Base-by-base conservation (phyloP, 1,139 yeast genomes). In the Saccharomyces hybrid region DNA sequence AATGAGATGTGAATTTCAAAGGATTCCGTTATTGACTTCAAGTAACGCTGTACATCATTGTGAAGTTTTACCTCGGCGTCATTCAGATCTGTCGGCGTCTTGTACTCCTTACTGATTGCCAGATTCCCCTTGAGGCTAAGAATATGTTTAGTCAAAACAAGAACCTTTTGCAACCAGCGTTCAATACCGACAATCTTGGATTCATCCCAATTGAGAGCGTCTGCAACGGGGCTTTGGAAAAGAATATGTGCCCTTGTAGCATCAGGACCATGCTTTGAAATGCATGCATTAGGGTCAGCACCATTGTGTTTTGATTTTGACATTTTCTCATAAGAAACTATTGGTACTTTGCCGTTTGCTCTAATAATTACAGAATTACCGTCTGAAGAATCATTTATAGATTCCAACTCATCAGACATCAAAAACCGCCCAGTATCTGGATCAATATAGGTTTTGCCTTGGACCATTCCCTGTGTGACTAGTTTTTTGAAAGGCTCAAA, bases 401-500 rank as follows among this genome's bases (percentile, higher is more conserved):
- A 52, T 53, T 80, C 84, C 16, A 84, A 64, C 61, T 93, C 97
- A 1, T 84, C 82, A 0, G 95, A 95, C 61, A 81, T 88, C 59
- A 93, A 73, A 65, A 86, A 91, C 56, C 82, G 74, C 0, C 93
- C 95, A 47, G 79, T 84, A 0, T 70, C 71, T 1, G 96, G 95
- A 61, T 90, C 85, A 11, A 77, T 74, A 61, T 70, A 87, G 0
- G 99, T 93, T 64, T 81, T 83, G 1, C 98, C 98, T 61, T 91
- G 97, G 3, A 93, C 99, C 99, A 93, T 93, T 14, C 99, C 99
- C 67, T 91, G 99, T 1, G 98, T 91, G 1, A 93, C 84, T 46
- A 93, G 74, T 57, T 80, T 81, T 53, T 74, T 79, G 62, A 93
- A 82, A 0, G 99, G 98, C 65, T 93, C 99, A 34, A 88, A 88